Evolutionary conservation across 2,329 filamentous ascomycete species (phyloP).

Genomic region (Fonsecaea pugnacius): DNA sequence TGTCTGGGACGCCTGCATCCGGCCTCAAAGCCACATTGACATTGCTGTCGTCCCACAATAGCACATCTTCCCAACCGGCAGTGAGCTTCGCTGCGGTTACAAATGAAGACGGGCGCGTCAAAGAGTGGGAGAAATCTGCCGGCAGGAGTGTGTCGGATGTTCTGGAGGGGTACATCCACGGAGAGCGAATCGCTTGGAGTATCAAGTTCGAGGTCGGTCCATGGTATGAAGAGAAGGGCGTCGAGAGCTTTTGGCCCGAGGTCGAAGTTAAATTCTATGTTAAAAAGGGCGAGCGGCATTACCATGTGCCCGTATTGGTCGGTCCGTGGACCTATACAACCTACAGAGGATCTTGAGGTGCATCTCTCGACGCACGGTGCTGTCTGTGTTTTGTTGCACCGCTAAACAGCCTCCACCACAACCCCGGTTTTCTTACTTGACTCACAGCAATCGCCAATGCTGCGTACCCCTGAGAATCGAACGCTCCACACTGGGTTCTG

Average conservation of each 20-base stretch:
- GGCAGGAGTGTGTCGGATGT: conserved; percentile 34
- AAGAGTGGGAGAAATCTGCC: conserved; percentile 46
- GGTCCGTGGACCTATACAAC: conserved; percentile 58
- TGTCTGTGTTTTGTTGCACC: background rate
- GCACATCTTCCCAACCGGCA: conserved; percentile 25
- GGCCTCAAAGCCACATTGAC: conserved; percentile 56
- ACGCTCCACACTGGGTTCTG: conserved; percentile 11
- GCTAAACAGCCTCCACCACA: conserved; percentile 8
- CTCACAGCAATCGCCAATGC: conserved; percentile 14
- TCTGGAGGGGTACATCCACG: conserved; percentile 35
- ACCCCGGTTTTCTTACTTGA: background rate
- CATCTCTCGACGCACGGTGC: conserved; percentile 1
- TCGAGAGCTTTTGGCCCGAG: conserved; percentile 57
- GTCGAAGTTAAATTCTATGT: conserved; percentile 57
- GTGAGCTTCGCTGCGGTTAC: conserved; percentile 47
- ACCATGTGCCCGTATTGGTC: conserved; percentile 57
- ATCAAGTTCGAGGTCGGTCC: conserved; percentile 52
- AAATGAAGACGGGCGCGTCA: conserved; percentile 53
- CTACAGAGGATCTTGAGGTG: conserved; percentile 52
- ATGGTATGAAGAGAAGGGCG: conserved; percentile 54
- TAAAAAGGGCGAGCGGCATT: conserved; percentile 54
- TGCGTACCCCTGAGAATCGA: conserved; percentile 8
- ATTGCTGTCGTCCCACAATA: conserved; percentile 60
- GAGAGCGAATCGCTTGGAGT: conserved; percentile 51
- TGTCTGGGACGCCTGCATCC: conserved; percentile 51